Base-by-base conservation (phyloP, 2,329 filamentous ascomycete genomes). In the Fusarium staphyleae region DNA sequence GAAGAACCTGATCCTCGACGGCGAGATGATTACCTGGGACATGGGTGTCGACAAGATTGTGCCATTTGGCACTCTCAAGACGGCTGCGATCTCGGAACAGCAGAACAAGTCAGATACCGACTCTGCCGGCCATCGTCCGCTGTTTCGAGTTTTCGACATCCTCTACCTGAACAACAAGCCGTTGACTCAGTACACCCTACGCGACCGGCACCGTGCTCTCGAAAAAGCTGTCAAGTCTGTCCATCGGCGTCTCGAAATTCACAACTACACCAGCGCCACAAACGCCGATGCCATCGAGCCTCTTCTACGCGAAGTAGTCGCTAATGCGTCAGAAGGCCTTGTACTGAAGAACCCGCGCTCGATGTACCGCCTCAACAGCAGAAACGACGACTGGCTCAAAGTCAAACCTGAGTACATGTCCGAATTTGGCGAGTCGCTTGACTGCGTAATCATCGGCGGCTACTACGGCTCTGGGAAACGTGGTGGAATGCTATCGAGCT, bases 1-100 rank as follows among this genome's bases (percentile, higher is more conserved):
- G 1, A 81, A 87, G 13, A 97, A 90, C 68, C 81, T 96, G 60
- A 96, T 99, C 42, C 80, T 99, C 0, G 95, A 99, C 66, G 95
- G 95, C 9, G 95, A 99, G 72, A 99, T 99, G 95, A 92, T 99
- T 52, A 96, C 93, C 1, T 99, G 95, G 95, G 91, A 98, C 69
- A 90, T 92, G 55, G 85, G 88, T 36, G 80, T 89, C 42, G 89
- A 96, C 74, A 89, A 89, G 48, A 89, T 95, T 45, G 88, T 96
- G 13, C 86, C 89, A 0, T 99, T 99, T 71, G 95, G 95, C 7
- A 96, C 91, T 0, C 80, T 99, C 41, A 99, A 99, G 74, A 93
- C 91, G 1, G 93, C 93, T 0, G 93, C 93, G 0, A 74, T 96
- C 26, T 82, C 87, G 0, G 90, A 93, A 66, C 87, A 93, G 68